phyloP scores from a whole-genome alignment of 257 asterid species.

The Buddleja alternifolia region DNA sequence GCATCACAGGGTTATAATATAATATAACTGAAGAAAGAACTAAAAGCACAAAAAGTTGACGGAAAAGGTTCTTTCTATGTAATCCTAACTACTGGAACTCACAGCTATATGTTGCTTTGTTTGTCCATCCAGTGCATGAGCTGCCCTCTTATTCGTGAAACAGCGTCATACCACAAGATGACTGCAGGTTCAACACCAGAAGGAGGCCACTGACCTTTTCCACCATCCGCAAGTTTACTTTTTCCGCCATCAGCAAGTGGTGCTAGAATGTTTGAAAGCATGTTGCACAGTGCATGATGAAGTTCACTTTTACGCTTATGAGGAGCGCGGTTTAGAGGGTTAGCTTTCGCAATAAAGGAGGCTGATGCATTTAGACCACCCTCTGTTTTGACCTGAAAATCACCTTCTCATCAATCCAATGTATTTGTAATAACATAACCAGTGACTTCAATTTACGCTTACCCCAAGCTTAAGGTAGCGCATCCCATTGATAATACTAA shows the following conservation, averaged over 20 bases:
- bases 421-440: conserved; percentile 30
- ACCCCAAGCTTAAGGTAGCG: conserved; percentile 99
- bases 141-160: conserved; percentile 87
- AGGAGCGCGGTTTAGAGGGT: conserved; percentile 94
- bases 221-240: conserved; percentile 37
- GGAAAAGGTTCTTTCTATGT: neutral
- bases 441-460: conserved; percentile 40
- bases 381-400: conserved; percentile 89
- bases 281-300: conserved; percentile 97
- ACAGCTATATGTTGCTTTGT: conserved; percentile 97
- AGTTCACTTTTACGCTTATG: conserved; percentile 97
- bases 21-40: conserved; percentile 15
- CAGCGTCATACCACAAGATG: conserved; percentile 97
- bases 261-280: conserved; percentile 97
- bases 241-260: conserved; percentile 72
- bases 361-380: conserved; percentile 99
- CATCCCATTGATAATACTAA: conserved; percentile 93
- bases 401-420: conserved; percentile 40
- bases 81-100: conserved; percentile 41
- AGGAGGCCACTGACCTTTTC: conserved; percentile 99
- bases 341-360: conserved; percentile 97
- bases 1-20: conserved; percentile 18
- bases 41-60: conserved; percentile 8
- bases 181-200: conserved; percentile 94
- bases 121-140: conserved; percentile 98